Base-by-base conservation (phyloP, 495 filamentous ascomycete species). In the Lepraria neglecta region DNA sequence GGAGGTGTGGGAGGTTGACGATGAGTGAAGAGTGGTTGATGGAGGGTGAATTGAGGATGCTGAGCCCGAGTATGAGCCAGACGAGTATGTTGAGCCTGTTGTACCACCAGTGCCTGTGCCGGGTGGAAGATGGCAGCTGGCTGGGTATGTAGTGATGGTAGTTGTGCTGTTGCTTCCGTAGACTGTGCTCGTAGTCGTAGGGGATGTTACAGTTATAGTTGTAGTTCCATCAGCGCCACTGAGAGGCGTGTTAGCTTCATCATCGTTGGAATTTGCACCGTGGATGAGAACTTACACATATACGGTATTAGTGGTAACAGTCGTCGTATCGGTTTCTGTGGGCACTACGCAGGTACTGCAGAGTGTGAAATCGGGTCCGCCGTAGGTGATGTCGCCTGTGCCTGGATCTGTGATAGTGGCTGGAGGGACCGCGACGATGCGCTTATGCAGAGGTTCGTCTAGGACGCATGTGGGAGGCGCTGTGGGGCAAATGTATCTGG, bases 401-500 rank as follows among this genome's bases (percentile, higher is more conserved):
- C 35, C 35, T 3, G 35, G 6, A 38, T 38, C 2, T 38, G 35
- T 10, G 35, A 12, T 10, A 11, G 35, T 38, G 35, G 12, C 35
- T 12, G 35, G 35, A 38, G 35, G 12, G 9, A 12, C 35, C 9
- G 9, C 35, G 35, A 6, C 35, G 12, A 38, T 10, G 35, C 35
- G 35, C 35, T 38, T 38, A 38, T 38, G 35, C 35, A 38, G 12
- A 38, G 35, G 35, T 12, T 38, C 35, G 35, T 38, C 9, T 38
- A 6, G 35, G 35, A 38, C 35, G 35, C 35, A 38, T 38, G 35
- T 10, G 10, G 48, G 48, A 52, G 27, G 48, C 28, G 48, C 12
- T 28, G 48, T 52, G 6, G 48, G 48, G 48, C 48, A 52, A 31
- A 52, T 24, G 15, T 52, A 52, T 52, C 15, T 52, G 15, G 48